Base-by-base conservation (phyloP, 2,329 filamentous ascomycete genomes). In the Botrytis hyacinthi region DNA sequence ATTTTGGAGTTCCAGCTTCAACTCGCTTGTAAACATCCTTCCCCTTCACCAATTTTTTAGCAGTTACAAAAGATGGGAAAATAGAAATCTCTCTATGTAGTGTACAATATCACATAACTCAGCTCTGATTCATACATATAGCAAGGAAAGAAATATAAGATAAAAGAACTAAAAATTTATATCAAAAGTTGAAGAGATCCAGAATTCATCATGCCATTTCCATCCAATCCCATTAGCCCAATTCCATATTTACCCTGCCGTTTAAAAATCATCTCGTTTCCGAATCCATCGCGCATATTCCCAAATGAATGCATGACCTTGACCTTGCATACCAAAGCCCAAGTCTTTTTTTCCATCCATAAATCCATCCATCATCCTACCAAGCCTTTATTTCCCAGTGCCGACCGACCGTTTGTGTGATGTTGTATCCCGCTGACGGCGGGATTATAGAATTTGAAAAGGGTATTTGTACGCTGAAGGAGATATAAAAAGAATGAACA, bases 221-320 rank as follows among this genome's bases (percentile, higher is more conserved):
- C 26, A 61, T 68, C 35, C 35, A 35, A 57, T 68, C 26, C 66
- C 48, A 68, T n/a, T 32, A 57, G 48, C 66, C 66, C 66, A 68
- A 26, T n/a, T 26, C 66, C 48, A 68, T 42, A 57, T 68, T 57
- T 57, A 57, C n/a, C 35, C 5, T 68, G 48, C 16, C 35, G 48
- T 68, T 22, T 26, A 54, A 54, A 40, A 40, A 9, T 42, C 26
- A 40, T 67, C 51, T 67, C 32, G 26, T 54, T 54, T 32, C 12
- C 61, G n/a, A 29, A 65, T 46, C 54, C 65, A 35, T 70, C 54
- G 37, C n/a, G 14, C 12, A 46, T 70, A 9, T 57, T 37, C 54
- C 68, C 54, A 46, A 70, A 61, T 44, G n/a, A 29, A 57, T 57
- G 51, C 44, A 35, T 48, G 63, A n/a, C 29, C 48, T 57, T 68